Base-by-base conservation (phyloP, 768 basidiomycete genomes). In the Pholiota molesta region DNA sequence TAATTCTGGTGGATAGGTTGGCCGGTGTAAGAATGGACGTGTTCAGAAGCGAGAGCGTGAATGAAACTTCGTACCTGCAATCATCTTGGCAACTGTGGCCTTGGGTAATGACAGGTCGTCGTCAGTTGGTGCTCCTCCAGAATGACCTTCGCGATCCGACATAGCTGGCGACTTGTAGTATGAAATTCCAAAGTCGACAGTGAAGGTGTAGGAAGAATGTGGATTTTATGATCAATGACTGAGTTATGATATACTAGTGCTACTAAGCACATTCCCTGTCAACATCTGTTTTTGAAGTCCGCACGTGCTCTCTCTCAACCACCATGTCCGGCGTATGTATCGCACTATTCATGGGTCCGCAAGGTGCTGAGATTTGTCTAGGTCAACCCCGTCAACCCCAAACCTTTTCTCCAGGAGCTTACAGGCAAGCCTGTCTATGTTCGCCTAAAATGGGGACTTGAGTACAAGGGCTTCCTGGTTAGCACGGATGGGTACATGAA, bases 401-500 rank as follows among this genome's bases (percentile, higher is more conserved):
- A 99, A 79, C 97, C 97, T 6, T 99, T 99, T 81, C 84, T 99
- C 71, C 95, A 98, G 79, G 96, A 97, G 75, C 88, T 99, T 67
- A 98, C 97, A 28, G 97, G 97, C 65, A 98, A 99, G 81, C 90
- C 91, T 40, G 94, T 99, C 49, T 92, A 88, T 71, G 97, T 99
- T 65, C 87, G 88, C 62, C 86, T 99, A 71, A 99, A 99, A 81
- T 99, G 97, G 97, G 97, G 97, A 64, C 83, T 98, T 55, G 95
- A 99, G 73, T 99, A 99, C 84, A 97, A 95, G 81, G 97, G 97
- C 45, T 99, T 97, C 80, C 85, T 99, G 65, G 97, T 99, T 67
- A 96, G 94, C 71, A 98, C 97, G 7, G 97, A 99, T 77, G 94
- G 94, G 13, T 99, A 97, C 80, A 99, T 99, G 97, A 99, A 99